Percentiles rank a stretch among this genome's conserved stretches.
phyloP scores from a whole-genome alignment of 169 alveolate species.

The Babesia bigemina region DNA sequence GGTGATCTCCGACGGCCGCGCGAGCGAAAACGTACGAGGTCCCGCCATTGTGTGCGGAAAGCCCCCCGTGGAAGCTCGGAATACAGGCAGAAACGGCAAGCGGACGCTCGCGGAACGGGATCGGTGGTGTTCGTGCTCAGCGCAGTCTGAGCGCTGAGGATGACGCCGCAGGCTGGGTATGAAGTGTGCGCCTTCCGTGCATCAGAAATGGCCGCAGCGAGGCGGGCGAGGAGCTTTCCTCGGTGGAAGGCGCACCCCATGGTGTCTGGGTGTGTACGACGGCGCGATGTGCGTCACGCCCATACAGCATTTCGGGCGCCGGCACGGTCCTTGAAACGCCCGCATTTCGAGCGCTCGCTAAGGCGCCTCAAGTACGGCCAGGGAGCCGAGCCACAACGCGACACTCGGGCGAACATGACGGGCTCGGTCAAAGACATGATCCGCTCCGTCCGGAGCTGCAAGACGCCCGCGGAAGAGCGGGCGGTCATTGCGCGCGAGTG shows the following conservation, averaged over 20 bases:
- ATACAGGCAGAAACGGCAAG: too few species aligned
- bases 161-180: not conserved
- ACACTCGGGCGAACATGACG: slow-evolving; percentile 35
- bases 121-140: too few species aligned
- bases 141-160: too few species aligned
- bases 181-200: not conserved
- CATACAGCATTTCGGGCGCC: not conserved
- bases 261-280: slow-evolving; percentile 28
- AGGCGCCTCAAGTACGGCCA: not conserved
- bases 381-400: not conserved
- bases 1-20: not conserved
- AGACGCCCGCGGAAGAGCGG: slow-evolving; percentile 99
- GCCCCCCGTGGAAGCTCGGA: too few species aligned
- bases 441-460: slow-evolving; percentile 96
- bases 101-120: too few species aligned
- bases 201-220: not conserved
- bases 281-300: not conserved
- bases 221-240: slow-evolving; percentile 10
- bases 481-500: slow-evolving; percentile 97
- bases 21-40: not conserved
- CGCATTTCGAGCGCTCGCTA: not conserved
- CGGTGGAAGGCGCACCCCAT: slow-evolving; percentile 35
- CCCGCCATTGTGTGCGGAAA: not conserved
- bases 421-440: slow-evolving; percentile 91
- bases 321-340: not conserved